phyloP scores from a whole-genome alignment of 768 basidiomycete species.

The Mycena floridula region DNA sequence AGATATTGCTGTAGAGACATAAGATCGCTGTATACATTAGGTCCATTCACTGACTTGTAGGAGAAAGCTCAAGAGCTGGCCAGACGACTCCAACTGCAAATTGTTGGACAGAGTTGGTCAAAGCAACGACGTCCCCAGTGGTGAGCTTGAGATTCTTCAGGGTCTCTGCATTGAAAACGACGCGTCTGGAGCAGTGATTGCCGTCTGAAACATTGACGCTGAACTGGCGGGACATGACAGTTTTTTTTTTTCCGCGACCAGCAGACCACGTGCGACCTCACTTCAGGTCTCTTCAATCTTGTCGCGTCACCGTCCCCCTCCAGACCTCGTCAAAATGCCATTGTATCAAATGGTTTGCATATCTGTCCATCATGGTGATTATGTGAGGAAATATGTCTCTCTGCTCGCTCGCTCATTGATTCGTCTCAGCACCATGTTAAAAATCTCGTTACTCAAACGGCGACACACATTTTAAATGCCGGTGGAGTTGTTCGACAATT shows the following conservation, averaged over 20 bases:
- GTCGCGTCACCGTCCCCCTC: no score
- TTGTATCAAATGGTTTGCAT: constrained; percentile 88
- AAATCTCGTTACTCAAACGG: constrained; percentile 64
- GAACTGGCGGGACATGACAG: no score
- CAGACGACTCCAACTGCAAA: constrained; percentile 69
- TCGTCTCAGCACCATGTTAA: constrained; percentile 63
- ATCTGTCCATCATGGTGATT: constrained; percentile 67
- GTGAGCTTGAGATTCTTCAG: constrained; percentile 55
- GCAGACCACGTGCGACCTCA: no score
- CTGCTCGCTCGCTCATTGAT: neutral
- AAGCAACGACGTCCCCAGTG: constrained; percentile 64
- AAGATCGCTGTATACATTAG: neutral
- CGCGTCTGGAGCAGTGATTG: constrained; percentile 50
- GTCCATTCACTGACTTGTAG: constrained; percentile 40
- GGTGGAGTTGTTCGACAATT: constrained; percentile 83
- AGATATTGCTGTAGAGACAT: constrained; percentile 38
- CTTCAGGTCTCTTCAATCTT: no score
- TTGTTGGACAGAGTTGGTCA: constrained; percentile 39
- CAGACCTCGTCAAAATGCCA: no score
- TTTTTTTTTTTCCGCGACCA: no score
- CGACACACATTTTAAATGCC: constrained; percentile 61
- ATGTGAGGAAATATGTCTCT: constrained; percentile 38
- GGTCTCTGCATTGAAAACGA: constrained; percentile 57
- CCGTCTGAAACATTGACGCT: no score
- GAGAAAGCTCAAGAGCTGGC: constrained; percentile 62